These are phyloP conservation scores for Hypoxylon lienhwacheense DNA, from an alignment of 495 filamentous ascomycete genomes.

Conservation along the genomic window DNA sequence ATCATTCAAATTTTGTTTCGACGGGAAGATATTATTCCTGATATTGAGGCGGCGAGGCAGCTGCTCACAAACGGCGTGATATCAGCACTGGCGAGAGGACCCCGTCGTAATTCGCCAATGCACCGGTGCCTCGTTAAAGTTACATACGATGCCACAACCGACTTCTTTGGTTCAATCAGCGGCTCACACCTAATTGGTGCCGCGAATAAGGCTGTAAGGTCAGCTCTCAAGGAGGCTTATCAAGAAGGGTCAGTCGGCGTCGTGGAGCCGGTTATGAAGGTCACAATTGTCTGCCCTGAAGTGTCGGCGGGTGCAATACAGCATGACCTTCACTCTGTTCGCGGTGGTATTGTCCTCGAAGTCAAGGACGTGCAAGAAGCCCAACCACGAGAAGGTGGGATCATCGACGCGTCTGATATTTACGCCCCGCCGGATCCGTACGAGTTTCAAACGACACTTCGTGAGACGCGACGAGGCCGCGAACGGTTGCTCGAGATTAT, in stretches of 20 bases:
- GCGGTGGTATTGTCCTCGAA: conserved; percentile 83
- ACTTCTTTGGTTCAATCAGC: conserved; percentile 68
- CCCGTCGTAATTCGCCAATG: conserved; percentile 73
- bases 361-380: conserved; percentile 63
- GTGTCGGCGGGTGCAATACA: conserved; percentile 79
- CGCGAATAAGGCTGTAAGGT: conserved; percentile 68
- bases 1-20: conserved; percentile 59
- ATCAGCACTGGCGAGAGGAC: conserved; percentile 85
- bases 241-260: conserved; percentile 57
- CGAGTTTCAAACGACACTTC: conserved; percentile 54
- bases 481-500: conserved; percentile 61
- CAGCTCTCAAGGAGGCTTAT: conserved; percentile 62
- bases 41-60: conserved; percentile 60
- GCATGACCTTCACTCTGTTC: conserved; percentile 78
- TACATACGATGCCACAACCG: conserved; percentile 62
- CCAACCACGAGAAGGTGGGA: conserved; percentile 17
- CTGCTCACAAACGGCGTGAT: conserved; percentile 75
- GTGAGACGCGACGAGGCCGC: conserved; percentile 43
- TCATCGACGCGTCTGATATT: conserved; percentile 68
- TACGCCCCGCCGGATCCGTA: conserved; percentile 89
- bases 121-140: conserved; percentile 69
- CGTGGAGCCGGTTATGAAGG: conserved; percentile 92
- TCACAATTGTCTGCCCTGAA: conserved; percentile 82
- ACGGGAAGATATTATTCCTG: conserved; percentile 54
- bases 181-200: conserved; percentile 77